Conservation (phyloP, 2,329 filamentous ascomycete species). For the Biscogniauxia mediterranea region DNA sequence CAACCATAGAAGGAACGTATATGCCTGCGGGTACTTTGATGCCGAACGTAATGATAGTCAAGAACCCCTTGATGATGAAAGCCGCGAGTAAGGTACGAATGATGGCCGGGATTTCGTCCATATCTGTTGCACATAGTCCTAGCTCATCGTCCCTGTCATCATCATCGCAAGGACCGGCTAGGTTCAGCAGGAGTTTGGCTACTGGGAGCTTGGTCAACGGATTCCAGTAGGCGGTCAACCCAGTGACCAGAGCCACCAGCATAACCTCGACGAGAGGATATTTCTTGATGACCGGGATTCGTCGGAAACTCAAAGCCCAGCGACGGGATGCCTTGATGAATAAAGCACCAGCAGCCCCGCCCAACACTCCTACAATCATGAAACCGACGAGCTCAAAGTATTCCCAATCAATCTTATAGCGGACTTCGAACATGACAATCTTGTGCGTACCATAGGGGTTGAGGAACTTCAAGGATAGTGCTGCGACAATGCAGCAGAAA, state of each 20-base stretch:
- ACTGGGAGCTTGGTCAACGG: conserved; percentile 84
- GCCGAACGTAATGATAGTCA: conserved; percentile 90
- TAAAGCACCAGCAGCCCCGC: conserved; percentile 79
- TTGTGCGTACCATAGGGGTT: conserved; percentile 96
- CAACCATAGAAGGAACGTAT: conserved; percentile 98
- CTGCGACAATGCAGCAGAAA: conserved; percentile 94
- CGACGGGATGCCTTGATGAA: conserved; percentile 94
- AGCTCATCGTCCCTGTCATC: conserved; percentile 60
- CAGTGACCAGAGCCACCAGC: conserved; percentile 82
- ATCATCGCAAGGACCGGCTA: conserved; percentile 82
- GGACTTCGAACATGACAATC: conserved; percentile 93
- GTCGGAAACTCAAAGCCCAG: conserved; percentile 88
- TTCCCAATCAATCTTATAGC: conserved; percentile 87
- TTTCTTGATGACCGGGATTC: conserved; percentile 74
- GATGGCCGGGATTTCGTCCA: conserved; percentile 76
- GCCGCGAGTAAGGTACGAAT: conserved; percentile 70
- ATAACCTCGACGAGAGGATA: conserved; percentile 85
- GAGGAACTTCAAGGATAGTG: conserved; percentile 87
- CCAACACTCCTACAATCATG: conserved; percentile 80
- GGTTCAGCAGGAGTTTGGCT: conserved; percentile 83
- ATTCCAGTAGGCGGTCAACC: conserved; percentile 90
- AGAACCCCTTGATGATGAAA: conserved; percentile 83
- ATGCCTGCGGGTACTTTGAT: conserved; percentile 97
- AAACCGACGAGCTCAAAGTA: conserved; percentile 88
- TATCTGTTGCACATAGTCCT: conserved; percentile 72